Evolutionary conservation across 2,329 filamentous ascomycete genomes (phyloP).

Genomic region (Neobulgaria alba): DNA sequence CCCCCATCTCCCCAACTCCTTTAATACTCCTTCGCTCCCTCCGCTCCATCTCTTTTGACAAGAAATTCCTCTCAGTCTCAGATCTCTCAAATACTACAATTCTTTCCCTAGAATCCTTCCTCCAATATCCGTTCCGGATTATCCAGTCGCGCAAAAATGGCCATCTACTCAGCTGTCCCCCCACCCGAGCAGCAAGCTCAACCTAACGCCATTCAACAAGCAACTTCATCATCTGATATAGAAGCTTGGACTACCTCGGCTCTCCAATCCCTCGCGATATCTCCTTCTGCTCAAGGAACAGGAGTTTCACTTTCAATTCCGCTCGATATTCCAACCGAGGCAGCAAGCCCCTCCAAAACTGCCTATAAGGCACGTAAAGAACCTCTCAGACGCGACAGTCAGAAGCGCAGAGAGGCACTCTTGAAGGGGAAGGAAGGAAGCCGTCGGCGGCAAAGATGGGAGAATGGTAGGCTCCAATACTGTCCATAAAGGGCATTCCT

Average conservation of each 20-base stretch:
- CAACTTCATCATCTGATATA: background rate
- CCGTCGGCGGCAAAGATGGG: slow-evolving; percentile 80
- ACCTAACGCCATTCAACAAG: background rate
- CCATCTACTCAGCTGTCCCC: slow-evolving; percentile 1
- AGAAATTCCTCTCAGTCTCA: background rate
- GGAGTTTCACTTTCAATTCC: background rate
- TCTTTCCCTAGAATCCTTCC: background rate
- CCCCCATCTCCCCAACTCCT: background rate
- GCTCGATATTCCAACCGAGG: background rate
- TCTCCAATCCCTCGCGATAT: background rate
- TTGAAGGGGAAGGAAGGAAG: slow-evolving; percentile 88
- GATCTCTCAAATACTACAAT: no score
- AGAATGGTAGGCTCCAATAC: slow-evolving; percentile 70
- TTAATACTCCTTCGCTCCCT: background rate
- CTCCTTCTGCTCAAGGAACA: background rate
- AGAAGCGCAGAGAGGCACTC: slow-evolving; percentile 41
- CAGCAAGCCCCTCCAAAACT: background rate
- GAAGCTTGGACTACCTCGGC: background rate
- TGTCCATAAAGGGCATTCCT: no score
- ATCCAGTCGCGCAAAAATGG: background rate
- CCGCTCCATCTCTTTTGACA: background rate
- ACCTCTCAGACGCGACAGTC: slow-evolving; percentile 43
- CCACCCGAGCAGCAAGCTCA: background rate
- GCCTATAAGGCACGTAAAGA: background rate
- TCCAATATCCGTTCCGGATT: background rate